A percentile compares a stretch with the other conserved stretches of the same genome.
These are phyloP conservation scores for Nitzschia sp. DNA, from an alignment of 108 stramenopile species.

Conservation along the genomic window DNA sequence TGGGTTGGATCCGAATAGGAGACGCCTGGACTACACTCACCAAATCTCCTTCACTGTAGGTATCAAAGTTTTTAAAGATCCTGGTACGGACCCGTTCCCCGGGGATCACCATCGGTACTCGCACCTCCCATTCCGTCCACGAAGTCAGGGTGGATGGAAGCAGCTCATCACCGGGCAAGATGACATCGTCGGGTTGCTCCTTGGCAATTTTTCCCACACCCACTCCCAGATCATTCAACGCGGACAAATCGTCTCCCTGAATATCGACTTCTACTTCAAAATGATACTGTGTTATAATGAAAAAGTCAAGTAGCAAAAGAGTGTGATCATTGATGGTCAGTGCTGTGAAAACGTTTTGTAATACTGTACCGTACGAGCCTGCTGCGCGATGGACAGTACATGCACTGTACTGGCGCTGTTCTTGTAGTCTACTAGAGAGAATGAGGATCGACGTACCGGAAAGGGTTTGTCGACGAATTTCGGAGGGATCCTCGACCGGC, in stretches of 20 bases:
- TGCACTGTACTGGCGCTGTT: no score
- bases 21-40: conserved; percentile 77
- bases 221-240: conserved; percentile 28
- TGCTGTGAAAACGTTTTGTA: no score
- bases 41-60: conserved; percentile 91
- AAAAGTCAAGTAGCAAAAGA: background rate
- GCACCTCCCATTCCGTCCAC: conserved; percentile 78
- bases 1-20: conserved; percentile 77
- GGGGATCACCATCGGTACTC: conserved; percentile 89
- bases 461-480: conserved; percentile 19
- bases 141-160: conserved; percentile 1
- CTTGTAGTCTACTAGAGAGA: background rate
- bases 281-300: conserved; percentile 1
- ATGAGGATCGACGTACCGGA: conserved; percentile 3
- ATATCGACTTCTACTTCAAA: conserved; percentile 10
- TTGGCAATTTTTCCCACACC: conserved; percentile 22
- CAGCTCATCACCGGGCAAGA: background rate
- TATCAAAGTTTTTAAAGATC: conserved; percentile 84
- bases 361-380: no score
- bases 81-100: conserved; percentile 81
- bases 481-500: background rate
- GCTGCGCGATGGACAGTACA: no score
- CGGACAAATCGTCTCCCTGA: background rate
- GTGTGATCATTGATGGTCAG: no score
- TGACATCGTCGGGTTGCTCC: conserved; percentile 8